These are phyloP conservation scores for Gentiana dahurica DNA, from an alignment of 257 asterid genomes.

Conservation along the genomic window DNA sequence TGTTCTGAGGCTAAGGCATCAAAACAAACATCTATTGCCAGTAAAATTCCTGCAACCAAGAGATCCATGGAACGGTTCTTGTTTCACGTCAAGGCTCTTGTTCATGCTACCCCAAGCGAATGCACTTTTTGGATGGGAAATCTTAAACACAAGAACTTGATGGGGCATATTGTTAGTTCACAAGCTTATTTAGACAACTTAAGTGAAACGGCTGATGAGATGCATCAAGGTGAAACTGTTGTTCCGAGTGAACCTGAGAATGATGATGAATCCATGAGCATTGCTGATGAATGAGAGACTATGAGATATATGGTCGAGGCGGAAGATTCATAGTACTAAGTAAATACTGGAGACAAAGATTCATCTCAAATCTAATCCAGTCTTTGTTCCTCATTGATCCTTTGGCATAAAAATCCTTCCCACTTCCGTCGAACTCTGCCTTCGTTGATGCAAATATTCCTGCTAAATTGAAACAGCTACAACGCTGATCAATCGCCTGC, in stretches of 20 bases:
- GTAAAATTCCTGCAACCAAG: conserved; percentile 76
- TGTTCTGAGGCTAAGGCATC: conserved; percentile 89
- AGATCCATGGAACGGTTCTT: conserved; percentile 84
- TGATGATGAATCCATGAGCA: too few relatives aligned
- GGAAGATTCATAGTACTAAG: not conserved
- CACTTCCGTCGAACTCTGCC: too few relatives aligned
- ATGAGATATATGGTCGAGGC: too few relatives aligned
- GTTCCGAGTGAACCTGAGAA: conserved; percentile 22
- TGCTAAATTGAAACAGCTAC: too few relatives aligned
- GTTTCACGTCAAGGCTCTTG: conserved; percentile 86
- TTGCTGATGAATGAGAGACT: too few relatives aligned
- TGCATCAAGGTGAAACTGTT: conserved; percentile 20
- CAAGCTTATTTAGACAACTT: conserved; percentile 67
- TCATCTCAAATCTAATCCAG: too few relatives aligned
- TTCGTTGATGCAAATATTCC: too few relatives aligned
- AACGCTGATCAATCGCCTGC: too few relatives aligned
- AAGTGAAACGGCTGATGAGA: conserved; percentile 21
- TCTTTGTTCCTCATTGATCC: too few relatives aligned
- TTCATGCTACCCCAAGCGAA: conserved; percentile 59
- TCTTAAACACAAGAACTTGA: conserved; percentile 77
- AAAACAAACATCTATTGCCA: conserved; percentile 60
- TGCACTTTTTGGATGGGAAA: conserved; percentile 92
- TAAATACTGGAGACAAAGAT: too few relatives aligned
- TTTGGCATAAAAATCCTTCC: too few relatives aligned
- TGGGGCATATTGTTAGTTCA: conserved; percentile 77